These are phyloP conservation scores for Actinomortierella ambigua DNA, from an alignment of 371 early-diverging fungal genomes.

Conservation along the genomic window DNA sequence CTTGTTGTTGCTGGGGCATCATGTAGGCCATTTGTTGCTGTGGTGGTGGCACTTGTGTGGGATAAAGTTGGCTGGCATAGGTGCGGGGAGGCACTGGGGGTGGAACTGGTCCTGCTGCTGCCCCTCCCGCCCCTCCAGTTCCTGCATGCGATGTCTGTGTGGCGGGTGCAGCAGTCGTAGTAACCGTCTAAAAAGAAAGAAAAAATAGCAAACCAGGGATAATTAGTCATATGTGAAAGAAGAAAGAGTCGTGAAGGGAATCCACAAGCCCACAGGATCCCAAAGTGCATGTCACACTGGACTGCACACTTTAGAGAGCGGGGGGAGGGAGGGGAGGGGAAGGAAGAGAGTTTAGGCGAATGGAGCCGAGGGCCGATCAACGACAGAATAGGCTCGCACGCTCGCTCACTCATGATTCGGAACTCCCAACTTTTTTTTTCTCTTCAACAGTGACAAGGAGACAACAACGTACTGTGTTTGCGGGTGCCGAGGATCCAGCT, in stretches of 20 bases:
- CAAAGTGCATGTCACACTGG: no score
- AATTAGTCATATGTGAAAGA: neutral
- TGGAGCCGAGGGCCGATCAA: no score
- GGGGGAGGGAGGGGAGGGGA: no score
- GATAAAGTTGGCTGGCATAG: slow-evolving; percentile 11
- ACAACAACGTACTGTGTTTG: neutral
- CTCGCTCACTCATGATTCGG: no score
- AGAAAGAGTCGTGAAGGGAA: no score
- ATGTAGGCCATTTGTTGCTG: slow-evolving; percentile 19
- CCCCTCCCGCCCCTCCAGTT: slow-evolving; percentile 5
- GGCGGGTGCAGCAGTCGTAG: slow-evolving; percentile 3
- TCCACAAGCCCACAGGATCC: no score
- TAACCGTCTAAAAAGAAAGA: neutral
- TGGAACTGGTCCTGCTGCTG: slow-evolving; percentile 10
- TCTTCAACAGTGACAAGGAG: neutral
- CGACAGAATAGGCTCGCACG: no score
- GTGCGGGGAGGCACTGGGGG: slow-evolving; percentile 51
- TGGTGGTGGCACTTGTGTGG: neutral
- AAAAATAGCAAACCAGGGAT: no score
- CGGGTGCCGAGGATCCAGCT: neutral
- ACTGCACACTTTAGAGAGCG: no score
- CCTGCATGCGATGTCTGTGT: neutral
- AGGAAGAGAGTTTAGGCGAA: no score
- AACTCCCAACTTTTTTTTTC: neutral
- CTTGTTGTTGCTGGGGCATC: slow-evolving; percentile 15